These are phyloP conservation scores for Coniophora puteana DNA, from an alignment of 1,284 basidiomycete genomes.

Conservation along the genomic window DNA sequence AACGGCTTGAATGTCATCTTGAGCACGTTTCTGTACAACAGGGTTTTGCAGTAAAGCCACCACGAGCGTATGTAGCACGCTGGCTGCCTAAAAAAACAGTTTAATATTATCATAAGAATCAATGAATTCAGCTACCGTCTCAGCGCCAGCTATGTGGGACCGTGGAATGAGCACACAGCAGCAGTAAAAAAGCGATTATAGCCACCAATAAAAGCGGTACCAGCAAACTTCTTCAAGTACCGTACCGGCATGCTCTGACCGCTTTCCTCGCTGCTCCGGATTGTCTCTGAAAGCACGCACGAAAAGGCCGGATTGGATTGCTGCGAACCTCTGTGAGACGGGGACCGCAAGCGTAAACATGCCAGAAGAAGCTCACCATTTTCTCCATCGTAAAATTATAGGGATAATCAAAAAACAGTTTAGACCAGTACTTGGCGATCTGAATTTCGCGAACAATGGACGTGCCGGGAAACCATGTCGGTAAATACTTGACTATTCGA, in stretches of 20 bases:
- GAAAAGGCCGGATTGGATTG: no score
- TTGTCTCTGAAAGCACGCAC: no score
- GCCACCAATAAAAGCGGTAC: slow-evolving; percentile 29
- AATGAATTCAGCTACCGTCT: slow-evolving; percentile 19
- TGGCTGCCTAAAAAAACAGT: slow-evolving; percentile 12
- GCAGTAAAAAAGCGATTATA: background rate
- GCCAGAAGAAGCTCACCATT: slow-evolving; percentile 16
- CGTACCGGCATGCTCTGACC: no score
- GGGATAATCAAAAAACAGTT: slow-evolving; percentile 26
- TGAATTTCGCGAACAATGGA: no score
- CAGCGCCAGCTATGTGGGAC: slow-evolving; percentile 27
- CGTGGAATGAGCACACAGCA: no score
- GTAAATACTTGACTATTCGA: no score
- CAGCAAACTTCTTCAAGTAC: slow-evolving; percentile 26
- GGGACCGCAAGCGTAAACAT: background rate
- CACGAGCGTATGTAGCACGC: slow-evolving; percentile 24
- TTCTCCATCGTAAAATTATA: slow-evolving; percentile 26
- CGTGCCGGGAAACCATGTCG: slow-evolving; percentile 24
- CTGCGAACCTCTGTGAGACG: slow-evolving; percentile 12
- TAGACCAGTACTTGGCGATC: no score
- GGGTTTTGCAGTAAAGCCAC: slow-evolving; percentile 36
- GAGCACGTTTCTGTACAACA: slow-evolving; percentile 33
- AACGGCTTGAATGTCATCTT: slow-evolving; percentile 38
- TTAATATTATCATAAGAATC: slow-evolving; percentile 8
- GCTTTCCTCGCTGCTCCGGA: no score